Conservation (phyloP, 1,139 yeast genomes). For the Candida sojae region DNA sequence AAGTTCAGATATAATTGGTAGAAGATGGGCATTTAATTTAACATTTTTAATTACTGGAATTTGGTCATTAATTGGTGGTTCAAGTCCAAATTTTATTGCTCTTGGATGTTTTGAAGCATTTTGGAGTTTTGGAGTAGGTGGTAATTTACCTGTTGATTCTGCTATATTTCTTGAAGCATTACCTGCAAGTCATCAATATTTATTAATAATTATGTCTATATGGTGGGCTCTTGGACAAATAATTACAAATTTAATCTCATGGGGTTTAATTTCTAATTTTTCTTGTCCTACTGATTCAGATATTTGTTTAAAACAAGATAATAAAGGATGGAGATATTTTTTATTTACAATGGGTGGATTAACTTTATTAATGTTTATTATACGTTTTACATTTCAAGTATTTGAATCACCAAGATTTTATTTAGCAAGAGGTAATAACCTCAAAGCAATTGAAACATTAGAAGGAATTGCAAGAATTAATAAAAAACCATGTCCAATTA, state of each 20-base stretch:
- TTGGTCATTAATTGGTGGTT: slow-evolving; percentile 39
- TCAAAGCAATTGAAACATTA: slow-evolving; percentile 34
- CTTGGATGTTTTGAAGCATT: slow-evolving; percentile 38
- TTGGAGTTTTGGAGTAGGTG: slow-evolving; percentile 51
- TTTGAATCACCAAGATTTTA: slow-evolving; percentile 43
- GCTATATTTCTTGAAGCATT: slow-evolving; percentile 47
- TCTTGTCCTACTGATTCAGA: slow-evolving; percentile 29
- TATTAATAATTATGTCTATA: slow-evolving; percentile 43
- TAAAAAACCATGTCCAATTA: slow-evolving; percentile 22
- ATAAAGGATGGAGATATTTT: slow-evolving; percentile 48
- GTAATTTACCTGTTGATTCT: slow-evolving; percentile 46
- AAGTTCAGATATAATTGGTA: slow-evolving; percentile 42
- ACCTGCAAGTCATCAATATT: slow-evolving; percentile 39
- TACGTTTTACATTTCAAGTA: slow-evolving; percentile 37
- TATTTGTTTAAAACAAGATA: slow-evolving; percentile 33
- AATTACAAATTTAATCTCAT: slow-evolving; percentile 38
- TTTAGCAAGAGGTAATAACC: slow-evolving; percentile 41
- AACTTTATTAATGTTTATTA: slow-evolving; percentile 36
- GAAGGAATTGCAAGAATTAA: slow-evolving; percentile 40
- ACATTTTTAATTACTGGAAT: slow-evolving; percentile 44
- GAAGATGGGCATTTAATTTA: slow-evolving; percentile 45
- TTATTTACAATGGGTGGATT: slow-evolving; percentile 43
- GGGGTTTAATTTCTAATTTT: slow-evolving; percentile 43
- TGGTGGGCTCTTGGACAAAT: slow-evolving; percentile 51
- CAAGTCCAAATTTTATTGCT: slow-evolving; percentile 43